Conservation (phyloP, 2,329 filamentous ascomycete species). For the Arthrobotrys sinensis region DNA sequence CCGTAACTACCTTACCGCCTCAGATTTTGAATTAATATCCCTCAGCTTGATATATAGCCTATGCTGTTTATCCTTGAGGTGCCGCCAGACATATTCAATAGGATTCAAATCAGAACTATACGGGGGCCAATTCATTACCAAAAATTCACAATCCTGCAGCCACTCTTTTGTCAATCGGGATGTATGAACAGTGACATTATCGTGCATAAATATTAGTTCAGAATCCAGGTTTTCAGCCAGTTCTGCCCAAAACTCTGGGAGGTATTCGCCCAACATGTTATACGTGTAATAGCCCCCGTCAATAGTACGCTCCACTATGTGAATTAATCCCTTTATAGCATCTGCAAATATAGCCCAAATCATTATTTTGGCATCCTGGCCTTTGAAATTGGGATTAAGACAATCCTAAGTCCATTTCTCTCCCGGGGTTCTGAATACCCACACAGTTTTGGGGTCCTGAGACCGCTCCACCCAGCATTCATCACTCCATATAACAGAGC, state of each 20-base stretch:
- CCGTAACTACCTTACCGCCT: too few species aligned
- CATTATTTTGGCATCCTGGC: constrained; percentile 8
- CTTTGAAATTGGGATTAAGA: constrained; percentile 8
- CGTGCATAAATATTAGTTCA: constrained; percentile 17
- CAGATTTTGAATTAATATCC: too few species aligned
- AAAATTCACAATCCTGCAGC: background rate
- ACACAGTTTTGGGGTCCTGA: constrained; percentile 2
- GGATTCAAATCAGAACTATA: constrained; percentile 2
- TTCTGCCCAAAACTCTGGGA: too few species aligned
- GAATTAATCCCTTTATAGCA: too few species aligned
- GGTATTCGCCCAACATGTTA: too few species aligned
- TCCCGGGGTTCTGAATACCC: background rate
- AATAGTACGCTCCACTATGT: too few species aligned
- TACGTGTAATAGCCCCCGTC: too few species aligned
- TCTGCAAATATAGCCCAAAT: background rate
- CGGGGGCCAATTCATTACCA: background rate
- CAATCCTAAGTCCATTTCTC: constrained; percentile 3
- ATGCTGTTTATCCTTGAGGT: background rate
- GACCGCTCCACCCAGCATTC: constrained; percentile 8
- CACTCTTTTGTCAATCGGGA: background rate
- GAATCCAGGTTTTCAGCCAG: background rate
- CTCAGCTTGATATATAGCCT: background rate
- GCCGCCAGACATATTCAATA: background rate
- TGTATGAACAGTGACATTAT: constrained; percentile 8
- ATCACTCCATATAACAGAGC: constrained; percentile 14